A percentile compares a stretch with the other conserved stretches of the same genome.
Conservation (phyloP, 495 filamentous ascomycete species). For the Echria macrotheca region DNA sequence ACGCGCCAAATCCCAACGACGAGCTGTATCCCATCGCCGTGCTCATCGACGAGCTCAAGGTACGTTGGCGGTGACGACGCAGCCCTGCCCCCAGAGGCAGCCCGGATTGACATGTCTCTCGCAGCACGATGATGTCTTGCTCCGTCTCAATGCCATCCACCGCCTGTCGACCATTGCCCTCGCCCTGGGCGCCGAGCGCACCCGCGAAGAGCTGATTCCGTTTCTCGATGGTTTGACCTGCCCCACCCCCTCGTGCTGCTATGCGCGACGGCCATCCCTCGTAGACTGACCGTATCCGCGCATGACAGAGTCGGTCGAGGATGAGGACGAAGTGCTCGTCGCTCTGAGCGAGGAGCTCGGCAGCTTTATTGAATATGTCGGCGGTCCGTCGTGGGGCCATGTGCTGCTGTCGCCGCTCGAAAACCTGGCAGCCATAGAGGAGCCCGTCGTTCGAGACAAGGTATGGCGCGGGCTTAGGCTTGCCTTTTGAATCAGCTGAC, state of each 20-base stretch:
- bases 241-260: conserved; percentile 17
- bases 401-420: conserved; percentile 94
- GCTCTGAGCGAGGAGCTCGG: conserved; percentile 95
- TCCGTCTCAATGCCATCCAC: conserved; percentile 97
- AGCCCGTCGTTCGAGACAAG: conserved; percentile 96
- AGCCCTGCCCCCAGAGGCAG: background rate
- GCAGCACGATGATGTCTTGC: conserved; percentile 95
- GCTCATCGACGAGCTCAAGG: conserved; percentile 98
- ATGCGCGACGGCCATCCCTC: too few species aligned
- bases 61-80: conserved; percentile 40
- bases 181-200: conserved; percentile 89
- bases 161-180: conserved; percentile 96
- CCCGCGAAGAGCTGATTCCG: conserved; percentile 94
- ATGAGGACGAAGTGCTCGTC: conserved; percentile 96
- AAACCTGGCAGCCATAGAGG: conserved; percentile 96
- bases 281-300: conserved; percentile 8
- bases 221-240: conserved; percentile 81
- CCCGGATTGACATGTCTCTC: conserved; percentile 20
- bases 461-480: conserved; percentile 38
- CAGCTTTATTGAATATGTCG: conserved; percentile 94
- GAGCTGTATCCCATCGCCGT: conserved; percentile 99
- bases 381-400: conserved; percentile 87
- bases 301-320: conserved; percentile 85
- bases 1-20: conserved; percentile 63
- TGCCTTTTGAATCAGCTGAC: conserved; percentile 14